Conservation (phyloP, 2,329 filamentous ascomycete genomes). For the Fusarium drepaniforme region DNA sequence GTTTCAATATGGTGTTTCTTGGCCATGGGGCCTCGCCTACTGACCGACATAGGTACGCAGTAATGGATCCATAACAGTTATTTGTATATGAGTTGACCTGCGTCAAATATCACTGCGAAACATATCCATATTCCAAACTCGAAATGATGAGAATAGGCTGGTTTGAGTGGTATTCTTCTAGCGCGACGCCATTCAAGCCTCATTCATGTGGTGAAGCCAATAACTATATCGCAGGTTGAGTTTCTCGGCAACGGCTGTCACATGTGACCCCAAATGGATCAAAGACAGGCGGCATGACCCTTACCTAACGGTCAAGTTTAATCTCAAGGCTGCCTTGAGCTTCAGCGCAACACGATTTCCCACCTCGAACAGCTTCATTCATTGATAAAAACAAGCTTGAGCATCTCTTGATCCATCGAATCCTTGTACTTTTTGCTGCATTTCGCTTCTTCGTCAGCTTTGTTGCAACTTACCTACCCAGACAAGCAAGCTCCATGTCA, state of each 20-base stretch:
- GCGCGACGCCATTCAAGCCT: slow-evolving; percentile 12
- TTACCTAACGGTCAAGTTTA: neutral
- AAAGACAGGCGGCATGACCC: slow-evolving; percentile 24
- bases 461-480: neutral
- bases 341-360: neutral
- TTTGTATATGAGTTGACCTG: neutral
- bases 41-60: neutral
- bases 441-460: neutral
- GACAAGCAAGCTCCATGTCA: slow-evolving; percentile 46
- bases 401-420: neutral
- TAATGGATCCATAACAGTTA: neutral
- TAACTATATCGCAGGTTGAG: slow-evolving; percentile 27
- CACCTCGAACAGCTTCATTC: neutral
- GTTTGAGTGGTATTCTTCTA: slow-evolving; percentile 8
- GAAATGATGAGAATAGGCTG: neutral
- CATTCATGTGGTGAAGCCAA: slow-evolving; percentile 14
- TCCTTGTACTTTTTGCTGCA: neutral
- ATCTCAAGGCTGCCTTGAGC: neutral
- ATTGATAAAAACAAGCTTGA: neutral
- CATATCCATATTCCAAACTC: neutral
- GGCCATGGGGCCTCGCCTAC: neutral
- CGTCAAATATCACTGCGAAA: neutral
- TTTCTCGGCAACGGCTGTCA: slow-evolving; percentile 30
- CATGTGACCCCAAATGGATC: slow-evolving; percentile 32
- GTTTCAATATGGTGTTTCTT: slow-evolving; percentile 10